Conservation (phyloP, 1,284 basidiomycete species). For the Trichosporon sp. region DNA sequence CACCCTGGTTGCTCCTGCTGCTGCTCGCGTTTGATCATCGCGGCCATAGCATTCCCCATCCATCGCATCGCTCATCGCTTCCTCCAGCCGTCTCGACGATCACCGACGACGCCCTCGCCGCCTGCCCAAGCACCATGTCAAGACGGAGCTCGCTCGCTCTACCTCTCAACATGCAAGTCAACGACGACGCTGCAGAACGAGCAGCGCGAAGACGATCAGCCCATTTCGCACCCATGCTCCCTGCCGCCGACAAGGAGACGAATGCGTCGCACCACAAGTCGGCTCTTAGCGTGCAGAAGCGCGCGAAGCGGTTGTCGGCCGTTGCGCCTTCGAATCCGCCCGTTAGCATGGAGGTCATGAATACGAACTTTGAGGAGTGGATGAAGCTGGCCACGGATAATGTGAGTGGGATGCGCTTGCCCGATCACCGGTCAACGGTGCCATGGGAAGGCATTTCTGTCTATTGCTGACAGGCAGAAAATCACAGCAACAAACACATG, state of each 20-base stretch:
- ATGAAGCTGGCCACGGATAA: constrained; percentile 99
- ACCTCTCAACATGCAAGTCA: constrained; percentile 22
- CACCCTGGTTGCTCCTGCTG: too few relatives aligned
- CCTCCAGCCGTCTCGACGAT: too few relatives aligned
- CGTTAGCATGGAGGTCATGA: constrained; percentile 65
- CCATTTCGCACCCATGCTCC: constrained; percentile 31
- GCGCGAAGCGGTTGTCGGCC: constrained; percentile 34
- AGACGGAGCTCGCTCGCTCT: background rate
- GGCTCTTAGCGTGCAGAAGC: constrained; percentile 23
- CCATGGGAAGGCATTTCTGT: too few relatives aligned
- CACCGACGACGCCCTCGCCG: too few relatives aligned
- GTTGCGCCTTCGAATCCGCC: constrained; percentile 27
- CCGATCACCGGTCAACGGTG: too few relatives aligned
- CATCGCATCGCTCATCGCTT: too few relatives aligned
- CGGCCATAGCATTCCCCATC: background rate
- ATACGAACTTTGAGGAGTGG: constrained; percentile 93
- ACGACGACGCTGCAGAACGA: constrained; percentile 41
- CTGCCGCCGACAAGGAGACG: constrained; percentile 6
- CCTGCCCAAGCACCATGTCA: background rate
- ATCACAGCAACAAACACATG: constrained; percentile 97
- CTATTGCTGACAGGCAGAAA: constrained; percentile 61
- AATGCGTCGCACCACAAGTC: constrained; percentile 13
- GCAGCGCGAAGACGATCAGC: constrained; percentile 37
- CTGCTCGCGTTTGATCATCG: background rate
- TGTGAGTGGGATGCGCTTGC: too few relatives aligned